Conservation (phyloP, 768 basidiomycete species). For the Hirschioporus abietinus region DNA sequence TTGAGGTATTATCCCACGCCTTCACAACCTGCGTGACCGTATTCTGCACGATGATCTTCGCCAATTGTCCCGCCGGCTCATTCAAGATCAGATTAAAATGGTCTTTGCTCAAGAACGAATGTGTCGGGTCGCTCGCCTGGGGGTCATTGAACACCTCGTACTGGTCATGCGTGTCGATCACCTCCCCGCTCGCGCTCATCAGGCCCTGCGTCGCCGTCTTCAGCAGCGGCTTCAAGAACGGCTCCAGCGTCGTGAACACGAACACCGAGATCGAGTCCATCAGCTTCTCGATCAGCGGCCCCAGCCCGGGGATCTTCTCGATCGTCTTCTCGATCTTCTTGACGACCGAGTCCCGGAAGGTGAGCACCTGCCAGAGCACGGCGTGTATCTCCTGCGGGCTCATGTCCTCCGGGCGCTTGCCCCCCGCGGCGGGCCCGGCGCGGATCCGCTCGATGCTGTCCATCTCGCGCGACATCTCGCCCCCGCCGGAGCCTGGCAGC, state of each 20-base stretch:
- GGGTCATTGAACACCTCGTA: conserved; percentile 86
- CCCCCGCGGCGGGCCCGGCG: conserved; percentile 49
- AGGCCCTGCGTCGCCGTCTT: conserved; percentile 63
- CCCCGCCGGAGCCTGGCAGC: conserved; percentile 56
- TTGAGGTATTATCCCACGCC: conserved; percentile 73
- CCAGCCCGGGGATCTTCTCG: conserved; percentile 84
- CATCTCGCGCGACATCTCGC: conserved; percentile 68
- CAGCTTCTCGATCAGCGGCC: conserved; percentile 70
- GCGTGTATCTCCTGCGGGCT: conserved; percentile 82
- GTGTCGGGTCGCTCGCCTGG: conserved; percentile 81
- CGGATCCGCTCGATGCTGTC: conserved; percentile 67
- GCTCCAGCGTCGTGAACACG: conserved; percentile 83
- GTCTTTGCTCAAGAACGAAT: conserved; percentile 86
- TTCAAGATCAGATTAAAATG: conserved; percentile 82
- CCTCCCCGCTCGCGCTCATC: conserved; percentile 60
- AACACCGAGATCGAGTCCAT: conserved; percentile 76
- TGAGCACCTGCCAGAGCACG: conserved; percentile 80
- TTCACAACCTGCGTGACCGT: conserved; percentile 64
- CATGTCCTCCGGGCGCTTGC: conserved; percentile 76
- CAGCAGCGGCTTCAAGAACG: conserved; percentile 75
- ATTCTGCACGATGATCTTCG: conserved; percentile 56
- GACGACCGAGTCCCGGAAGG: conserved; percentile 77
- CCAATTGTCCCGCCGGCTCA: conserved; percentile 75
- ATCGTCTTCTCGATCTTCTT: conserved; percentile 75
- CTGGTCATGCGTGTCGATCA: conserved; percentile 77